A percentile compares a stretch with the other conserved stretches of the same genome.
Evolutionary conservation across 768 basidiomycete genomes (phyloP).

Genomic region (Goffeauzyma gilvescens): DNA sequence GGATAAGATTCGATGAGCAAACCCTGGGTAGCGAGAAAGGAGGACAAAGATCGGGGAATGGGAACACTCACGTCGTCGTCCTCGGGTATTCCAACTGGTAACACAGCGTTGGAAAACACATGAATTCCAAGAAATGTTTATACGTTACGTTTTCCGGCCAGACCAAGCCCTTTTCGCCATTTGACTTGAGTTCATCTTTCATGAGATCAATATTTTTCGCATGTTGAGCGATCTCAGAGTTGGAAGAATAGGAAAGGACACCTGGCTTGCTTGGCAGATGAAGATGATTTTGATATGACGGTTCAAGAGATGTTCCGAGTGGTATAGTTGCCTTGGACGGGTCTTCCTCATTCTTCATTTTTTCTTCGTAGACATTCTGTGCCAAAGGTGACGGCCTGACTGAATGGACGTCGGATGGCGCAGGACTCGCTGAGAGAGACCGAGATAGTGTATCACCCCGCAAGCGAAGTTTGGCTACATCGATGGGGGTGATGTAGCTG

Average conservation of each 20-base stretch:
- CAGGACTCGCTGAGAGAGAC: too few relatives aligned
- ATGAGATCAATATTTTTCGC: constrained; percentile 62
- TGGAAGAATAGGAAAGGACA: constrained; percentile 47
- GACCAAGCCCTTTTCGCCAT: constrained; percentile 42
- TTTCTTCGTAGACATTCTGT: too few relatives aligned
- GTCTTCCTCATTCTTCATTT: constrained; percentile 1
- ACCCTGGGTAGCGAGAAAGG: neutral
- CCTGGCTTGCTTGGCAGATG: constrained; percentile 15
- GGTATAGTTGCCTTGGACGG: constrained; percentile 15
- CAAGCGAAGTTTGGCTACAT: too few relatives aligned
- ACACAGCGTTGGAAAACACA: constrained; percentile 75
- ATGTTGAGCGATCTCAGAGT: constrained; percentile 44
- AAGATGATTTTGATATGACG: constrained; percentile 20
- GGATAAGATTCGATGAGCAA: neutral
- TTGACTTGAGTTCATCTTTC: constrained; percentile 52
- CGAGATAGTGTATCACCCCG: too few relatives aligned
- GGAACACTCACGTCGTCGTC: constrained; percentile 49
- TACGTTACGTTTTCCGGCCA: constrained; percentile 76
- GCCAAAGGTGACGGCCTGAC: too few relatives aligned
- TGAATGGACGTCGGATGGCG: too few relatives aligned
- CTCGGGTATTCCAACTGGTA: constrained; percentile 94
- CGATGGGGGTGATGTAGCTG: constrained; percentile 8
- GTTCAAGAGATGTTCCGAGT: constrained; percentile 28
- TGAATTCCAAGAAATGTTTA: constrained; percentile 65
- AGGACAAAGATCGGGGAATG: neutral